Conservation (phyloP, 2,329 filamentous ascomycete species). For the Exophiala bonariae region DNA sequence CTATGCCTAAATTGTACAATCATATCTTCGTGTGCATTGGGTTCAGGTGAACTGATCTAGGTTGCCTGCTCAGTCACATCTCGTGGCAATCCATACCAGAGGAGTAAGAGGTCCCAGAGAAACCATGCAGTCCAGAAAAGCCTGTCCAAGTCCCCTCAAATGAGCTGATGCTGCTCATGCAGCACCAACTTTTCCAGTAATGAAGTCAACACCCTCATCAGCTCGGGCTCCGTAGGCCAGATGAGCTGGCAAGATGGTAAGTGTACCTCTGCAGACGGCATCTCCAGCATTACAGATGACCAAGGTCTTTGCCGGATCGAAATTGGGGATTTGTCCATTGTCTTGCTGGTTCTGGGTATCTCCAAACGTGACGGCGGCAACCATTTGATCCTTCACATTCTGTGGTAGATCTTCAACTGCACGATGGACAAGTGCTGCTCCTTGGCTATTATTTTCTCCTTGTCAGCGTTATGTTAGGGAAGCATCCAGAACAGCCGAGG, state of each 20-base stretch:
- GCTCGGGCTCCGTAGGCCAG: slow-evolving; percentile 40
- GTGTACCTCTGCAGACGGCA: slow-evolving; percentile 50
- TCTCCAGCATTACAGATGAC: slow-evolving; percentile 54
- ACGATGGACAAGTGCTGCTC: slow-evolving; percentile 37
- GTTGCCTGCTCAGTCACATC: no score
- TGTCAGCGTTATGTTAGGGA: neutral
- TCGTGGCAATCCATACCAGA: no score
- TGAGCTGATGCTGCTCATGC: no score
- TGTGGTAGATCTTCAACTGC: slow-evolving; percentile 32
- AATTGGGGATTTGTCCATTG: slow-evolving; percentile 41
- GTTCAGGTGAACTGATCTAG: no score
- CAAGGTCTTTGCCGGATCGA: slow-evolving; percentile 44
- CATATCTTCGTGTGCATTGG: no score
- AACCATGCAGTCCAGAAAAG: no score
- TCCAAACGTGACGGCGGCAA: slow-evolving; percentile 46
- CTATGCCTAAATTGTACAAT: no score
- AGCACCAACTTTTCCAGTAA: neutral
- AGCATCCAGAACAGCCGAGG: no score
- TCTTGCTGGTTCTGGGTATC: slow-evolving; percentile 46
- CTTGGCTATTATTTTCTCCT: slow-evolving; percentile 28
- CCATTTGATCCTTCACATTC: slow-evolving; percentile 32
- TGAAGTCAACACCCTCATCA: slow-evolving; percentile 39
- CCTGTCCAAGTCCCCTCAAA: no score
- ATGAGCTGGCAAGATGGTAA: slow-evolving; percentile 43
- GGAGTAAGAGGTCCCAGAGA: no score